Evolutionary conservation across 1,139 yeast species (phyloP).

Genomic region (Debaryomyces fabryi): DNA sequence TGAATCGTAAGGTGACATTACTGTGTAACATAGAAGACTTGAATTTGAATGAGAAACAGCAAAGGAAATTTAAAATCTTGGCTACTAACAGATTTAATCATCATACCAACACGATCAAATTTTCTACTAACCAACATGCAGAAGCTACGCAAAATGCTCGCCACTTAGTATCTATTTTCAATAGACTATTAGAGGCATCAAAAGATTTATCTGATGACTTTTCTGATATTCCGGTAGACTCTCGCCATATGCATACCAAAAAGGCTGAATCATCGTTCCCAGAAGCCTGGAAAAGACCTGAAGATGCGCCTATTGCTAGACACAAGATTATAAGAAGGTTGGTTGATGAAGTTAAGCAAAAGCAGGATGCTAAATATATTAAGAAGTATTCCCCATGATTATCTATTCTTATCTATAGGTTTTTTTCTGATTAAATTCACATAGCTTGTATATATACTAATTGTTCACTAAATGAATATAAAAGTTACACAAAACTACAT

Average conservation of each 20-base stretch:
- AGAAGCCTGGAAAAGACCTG: slow-evolving; percentile 80
- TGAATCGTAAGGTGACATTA: slow-evolving; percentile 70
- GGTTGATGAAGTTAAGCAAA: slow-evolving; percentile 36
- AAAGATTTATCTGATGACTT: slow-evolving; percentile 66
- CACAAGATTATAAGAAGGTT: slow-evolving; percentile 36
- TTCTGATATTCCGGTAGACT: slow-evolving; percentile 79
- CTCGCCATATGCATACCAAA: slow-evolving; percentile 61
- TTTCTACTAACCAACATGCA: slow-evolving; percentile 63
- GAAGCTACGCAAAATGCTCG: slow-evolving; percentile 88
- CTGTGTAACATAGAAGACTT: slow-evolving; percentile 57
- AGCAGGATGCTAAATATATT: slow-evolving; percentile 38
- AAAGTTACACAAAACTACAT: slow-evolving; percentile 1
- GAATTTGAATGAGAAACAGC: slow-evolving; percentile 51
- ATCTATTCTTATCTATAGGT: not conserved
- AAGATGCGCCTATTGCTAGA: slow-evolving; percentile 55
- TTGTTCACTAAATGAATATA: not conserved
- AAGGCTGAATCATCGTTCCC: slow-evolving; percentile 63
- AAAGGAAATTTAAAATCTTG: slow-evolving; percentile 76
- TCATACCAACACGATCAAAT: slow-evolving; percentile 57
- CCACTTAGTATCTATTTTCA: slow-evolving; percentile 65
- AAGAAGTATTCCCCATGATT: slow-evolving; percentile 18
- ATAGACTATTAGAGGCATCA: slow-evolving; percentile 64
- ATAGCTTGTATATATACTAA: slow-evolving; percentile 11
- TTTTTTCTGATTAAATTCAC: not conserved
- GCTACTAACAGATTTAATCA: slow-evolving; percentile 80